These are phyloP conservation scores for Davidsoniella neocaledoniae DNA, from an alignment of 2,329 filamentous ascomycete genomes.

Conservation along the genomic window DNA sequence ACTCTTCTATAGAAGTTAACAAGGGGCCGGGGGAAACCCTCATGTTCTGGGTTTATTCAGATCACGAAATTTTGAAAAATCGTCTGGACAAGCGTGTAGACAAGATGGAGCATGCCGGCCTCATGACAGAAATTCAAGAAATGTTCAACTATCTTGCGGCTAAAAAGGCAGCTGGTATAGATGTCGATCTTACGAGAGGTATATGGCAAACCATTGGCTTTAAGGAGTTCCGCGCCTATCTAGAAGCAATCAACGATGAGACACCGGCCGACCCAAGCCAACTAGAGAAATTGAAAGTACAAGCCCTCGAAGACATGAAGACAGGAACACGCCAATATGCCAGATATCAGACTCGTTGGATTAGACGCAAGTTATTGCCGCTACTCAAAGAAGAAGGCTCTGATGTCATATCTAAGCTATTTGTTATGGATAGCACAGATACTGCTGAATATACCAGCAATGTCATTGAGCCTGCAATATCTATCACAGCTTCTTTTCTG, in stretches of 20 bases:
- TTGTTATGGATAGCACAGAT: constrained; percentile 67
- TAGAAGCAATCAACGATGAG: constrained; percentile 28
- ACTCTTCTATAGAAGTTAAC: background rate
- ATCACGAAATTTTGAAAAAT: constrained; percentile 46
- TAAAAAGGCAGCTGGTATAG: constrained; percentile 27
- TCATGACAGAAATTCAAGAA: constrained; percentile 31
- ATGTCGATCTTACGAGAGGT: constrained; percentile 58
- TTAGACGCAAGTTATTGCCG: constrained; percentile 63
- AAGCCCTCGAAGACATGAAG: constrained; percentile 60
- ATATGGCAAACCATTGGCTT: constrained; percentile 97
- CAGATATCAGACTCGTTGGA: constrained; percentile 71
- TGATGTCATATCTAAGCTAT: constrained; percentile 41
- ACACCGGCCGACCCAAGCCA: constrained; percentile 16
- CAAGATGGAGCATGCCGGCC: constrained; percentile 53
- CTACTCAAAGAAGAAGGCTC: constrained; percentile 40
- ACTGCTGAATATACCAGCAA: constrained; percentile 39
- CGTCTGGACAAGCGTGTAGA: constrained; percentile 66
- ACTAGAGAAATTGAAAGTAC: constrained; percentile 36
- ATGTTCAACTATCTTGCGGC: constrained; percentile 25
- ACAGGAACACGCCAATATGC: constrained; percentile 77
- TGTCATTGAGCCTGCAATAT: constrained; percentile 49
- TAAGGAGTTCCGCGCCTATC: constrained; percentile 70
- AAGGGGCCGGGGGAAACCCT: constrained; percentile 37
- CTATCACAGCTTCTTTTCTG: constrained; percentile 48
- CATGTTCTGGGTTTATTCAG: constrained; percentile 76